These are phyloP conservation scores for Helenozyma baotianmanensis DNA, from an alignment of 805 yeast species.

Conservation along the genomic window DNA sequence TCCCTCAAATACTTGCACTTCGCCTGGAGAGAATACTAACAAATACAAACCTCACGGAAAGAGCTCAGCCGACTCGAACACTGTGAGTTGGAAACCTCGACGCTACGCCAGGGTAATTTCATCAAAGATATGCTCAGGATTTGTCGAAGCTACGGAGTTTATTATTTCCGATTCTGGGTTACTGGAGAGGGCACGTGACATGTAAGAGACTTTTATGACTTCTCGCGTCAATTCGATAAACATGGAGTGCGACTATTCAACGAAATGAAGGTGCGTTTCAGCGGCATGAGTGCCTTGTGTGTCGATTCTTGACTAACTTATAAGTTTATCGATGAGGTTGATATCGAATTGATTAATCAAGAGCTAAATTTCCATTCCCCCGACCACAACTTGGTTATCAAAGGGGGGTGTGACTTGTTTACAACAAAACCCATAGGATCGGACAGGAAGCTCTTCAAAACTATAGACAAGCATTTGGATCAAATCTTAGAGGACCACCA, in stretches of 20 bases:
- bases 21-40: no score
- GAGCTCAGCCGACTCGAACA: no score
- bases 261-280: no score
- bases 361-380: slow-evolving; percentile 49
- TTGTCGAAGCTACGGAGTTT: background rate
- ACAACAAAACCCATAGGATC: slow-evolving; percentile 91
- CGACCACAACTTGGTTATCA: slow-evolving; percentile 46
- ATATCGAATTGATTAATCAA: slow-evolving; percentile 86
- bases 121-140: background rate
- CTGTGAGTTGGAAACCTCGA: slow-evolving; percentile 1
- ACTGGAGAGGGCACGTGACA: no score
- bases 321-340: slow-evolving; percentile 85
- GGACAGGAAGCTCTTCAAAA: slow-evolving; percentile 83
- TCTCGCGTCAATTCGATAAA: no score
- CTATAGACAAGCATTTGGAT: slow-evolving; percentile 78
- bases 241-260: no score
- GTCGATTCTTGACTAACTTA: no score
- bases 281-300: no score
- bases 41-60: no score
- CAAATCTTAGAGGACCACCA: slow-evolving; percentile 44
- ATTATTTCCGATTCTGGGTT: background rate
- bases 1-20: no score
- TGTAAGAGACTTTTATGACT: no score
- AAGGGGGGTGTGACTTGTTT: slow-evolving; percentile 89
- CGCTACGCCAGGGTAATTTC: slow-evolving; percentile 7